A percentile compares a stretch with the other conserved stretches of the same genome.
These are phyloP conservation scores for Fusarium haematococcum DNA, from an alignment of 2,329 filamentous ascomycete genomes.

Conservation along the genomic window DNA sequence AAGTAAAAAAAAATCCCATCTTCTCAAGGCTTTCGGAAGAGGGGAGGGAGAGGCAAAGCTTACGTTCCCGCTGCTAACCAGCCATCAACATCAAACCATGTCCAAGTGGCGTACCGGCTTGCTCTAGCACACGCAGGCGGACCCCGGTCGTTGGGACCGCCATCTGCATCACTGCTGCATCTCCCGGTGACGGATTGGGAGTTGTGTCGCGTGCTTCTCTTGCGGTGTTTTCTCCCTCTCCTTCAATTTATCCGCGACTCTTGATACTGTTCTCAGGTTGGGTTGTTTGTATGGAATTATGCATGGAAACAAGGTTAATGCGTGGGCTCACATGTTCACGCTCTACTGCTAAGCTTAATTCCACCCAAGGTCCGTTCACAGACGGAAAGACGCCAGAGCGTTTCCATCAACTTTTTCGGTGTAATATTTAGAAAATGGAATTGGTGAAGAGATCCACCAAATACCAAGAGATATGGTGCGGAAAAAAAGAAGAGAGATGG, in stretches of 20 bases:
- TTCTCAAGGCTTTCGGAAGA: background rate
- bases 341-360: constrained; percentile 2
- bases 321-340: constrained; percentile 12
- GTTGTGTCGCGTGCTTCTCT: constrained; percentile 34
- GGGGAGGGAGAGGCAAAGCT: background rate
- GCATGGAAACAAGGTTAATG: constrained; percentile 19
- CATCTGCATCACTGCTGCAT: constrained; percentile 15
- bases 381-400: background rate
- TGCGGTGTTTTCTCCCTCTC: constrained; percentile 1
- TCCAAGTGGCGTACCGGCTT: background rate
- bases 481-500: background rate
- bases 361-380: background rate
- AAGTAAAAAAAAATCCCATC: background rate
- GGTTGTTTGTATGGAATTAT: constrained; percentile 7
- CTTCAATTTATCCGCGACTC: background rate
- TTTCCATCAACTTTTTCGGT: background rate
- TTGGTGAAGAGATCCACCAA: background rate
- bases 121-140: constrained; percentile 8
- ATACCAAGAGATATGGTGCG: background rate
- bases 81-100: background rate
- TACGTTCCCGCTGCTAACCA: background rate
- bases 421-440: background rate
- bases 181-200: constrained; percentile 38
- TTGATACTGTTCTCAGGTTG: background rate
- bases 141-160: constrained; percentile 4